Evolutionary conservation across 352 stramenopile genomes (phyloP).

Genomic region (Globisporangium perplexum): DNA sequence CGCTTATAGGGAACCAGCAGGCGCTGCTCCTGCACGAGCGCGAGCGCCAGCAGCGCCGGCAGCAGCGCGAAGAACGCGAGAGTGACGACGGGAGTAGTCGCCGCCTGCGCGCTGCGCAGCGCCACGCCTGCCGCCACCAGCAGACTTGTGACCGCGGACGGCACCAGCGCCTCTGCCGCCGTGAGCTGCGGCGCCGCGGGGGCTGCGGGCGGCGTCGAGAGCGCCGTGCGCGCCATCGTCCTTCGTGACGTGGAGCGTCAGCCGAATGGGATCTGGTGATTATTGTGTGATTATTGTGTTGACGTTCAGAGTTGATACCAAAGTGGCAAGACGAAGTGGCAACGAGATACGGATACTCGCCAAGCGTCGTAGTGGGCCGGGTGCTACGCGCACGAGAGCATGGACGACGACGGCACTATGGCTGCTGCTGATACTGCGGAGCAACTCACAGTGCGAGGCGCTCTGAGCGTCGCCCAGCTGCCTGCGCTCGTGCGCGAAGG

Average conservation of each 20-base stretch:
- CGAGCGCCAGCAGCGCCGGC: conserved; percentile 36
- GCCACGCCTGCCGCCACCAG: conserved; percentile 12
- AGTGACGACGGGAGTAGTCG: conserved; percentile 18
- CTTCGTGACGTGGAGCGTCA: too few species aligned
- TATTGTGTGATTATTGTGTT: too few species aligned
- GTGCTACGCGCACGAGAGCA: too few species aligned
- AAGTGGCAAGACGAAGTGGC: too few species aligned
- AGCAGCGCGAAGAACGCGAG: conserved; percentile 51
- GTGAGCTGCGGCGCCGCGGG: conserved; percentile 5
- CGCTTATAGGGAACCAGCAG: conserved; percentile 29
- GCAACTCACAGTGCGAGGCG: too few species aligned
- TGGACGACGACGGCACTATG: too few species aligned
- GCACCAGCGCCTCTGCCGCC: conserved; percentile 11
- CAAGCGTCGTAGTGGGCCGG: too few species aligned
- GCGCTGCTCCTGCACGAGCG: conserved; percentile 31
- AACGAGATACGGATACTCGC: too few species aligned
- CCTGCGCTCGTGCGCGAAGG: conserved; percentile 18
- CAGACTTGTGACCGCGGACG: conserved; percentile 19
- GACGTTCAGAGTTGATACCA: too few species aligned
- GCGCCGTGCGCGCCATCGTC: background rate
- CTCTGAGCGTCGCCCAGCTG: conserved; percentile 7
- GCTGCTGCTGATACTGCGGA: too few species aligned
- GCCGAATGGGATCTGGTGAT: too few species aligned
- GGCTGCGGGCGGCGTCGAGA: background rate
- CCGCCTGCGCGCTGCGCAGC: conserved; percentile 8